Evolutionary conservation across 208 protist genomes (phyloP), one percentile per base, ranked within the genome.

Genomic region (Naegleria lovaniensis): DNA sequence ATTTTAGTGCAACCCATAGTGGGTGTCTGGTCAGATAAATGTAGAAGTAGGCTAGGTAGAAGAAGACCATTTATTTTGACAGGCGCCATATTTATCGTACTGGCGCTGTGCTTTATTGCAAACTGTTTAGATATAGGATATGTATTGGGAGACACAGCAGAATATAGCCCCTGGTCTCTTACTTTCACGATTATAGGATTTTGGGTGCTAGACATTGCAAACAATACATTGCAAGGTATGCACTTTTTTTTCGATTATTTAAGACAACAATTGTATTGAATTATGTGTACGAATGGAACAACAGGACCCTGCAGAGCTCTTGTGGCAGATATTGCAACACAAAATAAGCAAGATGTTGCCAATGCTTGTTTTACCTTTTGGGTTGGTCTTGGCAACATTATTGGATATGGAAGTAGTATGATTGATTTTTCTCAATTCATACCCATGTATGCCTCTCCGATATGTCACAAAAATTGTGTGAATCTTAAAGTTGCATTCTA

Each of bases 51-150:
- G 29, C 36, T 41, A 33, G 90, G 90, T 48, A 41, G 90, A 25
- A 83, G 90, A 83, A 83, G 90, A 88, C 90, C 90, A 40, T 91
- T 87, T 40, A 91, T 91, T 52, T n/a, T 91, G 7, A 15, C 52
- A 88, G 90, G 90, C 0, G 9, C 85, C 29, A 89, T 91, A 88
- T 67, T 91, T 87, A 38, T 91, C 0, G 38, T 58, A 9, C 4
- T 91, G 15, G 43, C 90, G 7, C 85, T 91, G 11, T 51, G 15
- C 11, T 52, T 91, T 7, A 89, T 91, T 91, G 29, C 39, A 15
- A 90, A 90, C 40, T 40, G 29, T 29, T 33, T 85, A 19, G 88
- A 90, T 36, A 33, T 90, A 19, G 88, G 88, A 43, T 39, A 38
- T 29, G 13, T 90, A 15, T 52, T 90, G 15, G 88, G 88, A 52